Conservation (phyloP, 305 asterid genomes). For the Petunia hybrid region DNA sequence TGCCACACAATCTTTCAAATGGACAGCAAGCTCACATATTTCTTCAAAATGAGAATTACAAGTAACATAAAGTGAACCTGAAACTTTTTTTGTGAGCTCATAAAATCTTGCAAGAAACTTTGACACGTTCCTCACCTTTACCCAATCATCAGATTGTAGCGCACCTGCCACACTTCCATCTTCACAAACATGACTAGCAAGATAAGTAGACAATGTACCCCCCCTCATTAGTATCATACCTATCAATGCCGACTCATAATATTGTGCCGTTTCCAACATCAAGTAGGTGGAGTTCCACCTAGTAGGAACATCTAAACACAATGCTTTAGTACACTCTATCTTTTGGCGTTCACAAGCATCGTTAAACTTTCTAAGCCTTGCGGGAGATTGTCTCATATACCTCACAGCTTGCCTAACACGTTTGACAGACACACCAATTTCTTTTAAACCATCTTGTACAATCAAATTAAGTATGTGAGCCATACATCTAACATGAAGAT, state of each 20-base stretch:
- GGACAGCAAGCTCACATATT: background rate
- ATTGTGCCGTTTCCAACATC: constrained; percentile 26
- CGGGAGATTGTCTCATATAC: background rate
- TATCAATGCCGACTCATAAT: constrained; percentile 16
- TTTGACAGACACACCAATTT: background rate
- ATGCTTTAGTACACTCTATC: background rate
- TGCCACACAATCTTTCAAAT: background rate
- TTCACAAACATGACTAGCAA: background rate
- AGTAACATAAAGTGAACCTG: constrained; percentile 20
- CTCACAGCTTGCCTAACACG: background rate
- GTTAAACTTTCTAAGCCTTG: background rate
- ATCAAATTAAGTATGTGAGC: constrained; percentile 27
- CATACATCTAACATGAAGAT: constrained; percentile 27
- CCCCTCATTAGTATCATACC: background rate
- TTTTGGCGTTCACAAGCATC: background rate
- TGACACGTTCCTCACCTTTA: constrained; percentile 21
- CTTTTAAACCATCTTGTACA: constrained; percentile 24
- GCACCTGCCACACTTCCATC: background rate
- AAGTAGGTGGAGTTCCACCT: constrained; percentile 24
- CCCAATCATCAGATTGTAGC: constrained; percentile 20
- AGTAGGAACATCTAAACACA: constrained; percentile 4
- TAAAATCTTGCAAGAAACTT: constrained; percentile 26
- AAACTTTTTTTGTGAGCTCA: constrained; percentile 3
- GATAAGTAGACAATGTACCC: background rate
- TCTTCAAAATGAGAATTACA: constrained; percentile 24